Evolutionary conservation across 2,329 filamentous ascomycete species (phyloP), one percentile per base, ranked within the genome.

Genomic region (Nannizziopsis barbatae): DNA sequence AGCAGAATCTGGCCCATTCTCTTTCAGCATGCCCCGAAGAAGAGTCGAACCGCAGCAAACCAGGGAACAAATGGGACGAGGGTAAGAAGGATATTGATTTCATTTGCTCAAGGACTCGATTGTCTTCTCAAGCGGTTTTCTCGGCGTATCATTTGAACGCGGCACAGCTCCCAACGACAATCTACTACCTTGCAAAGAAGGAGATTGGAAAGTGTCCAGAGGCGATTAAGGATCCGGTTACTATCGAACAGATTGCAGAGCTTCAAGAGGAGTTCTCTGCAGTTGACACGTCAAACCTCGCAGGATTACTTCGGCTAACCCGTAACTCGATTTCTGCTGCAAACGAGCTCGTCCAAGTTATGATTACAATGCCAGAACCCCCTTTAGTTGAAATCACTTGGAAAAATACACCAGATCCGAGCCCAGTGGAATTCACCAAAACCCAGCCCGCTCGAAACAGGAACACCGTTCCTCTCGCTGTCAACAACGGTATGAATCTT

Each of bases 81-180:
- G 74, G 71, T 1, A 71, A 65, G 39, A 66, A 73, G 45, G 78
- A 83, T 53, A 69, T 84, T 11, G 74, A 80, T 0, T 82, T 81
- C 53, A 75, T 84, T 47, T 70, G 71, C 11, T 70, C 71, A 7
- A 71, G 75, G 35, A 73, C 70, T 2, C 61, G 61, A 2, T 58
- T 75, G 11, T 60, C 73, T 2, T 64, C 65, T 27, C 64, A 70
- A 27, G 62, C 64, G 0, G 70, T 82, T 2, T 66, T 70, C 1
- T 80, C 79, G 0, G 57, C 75, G 1, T 84, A 84, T 56, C 75
- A 83, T 60, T 61, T 68, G 8, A 75, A 76, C 49, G 72, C 75
- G 11, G 75, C 74, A 1, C 80, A 76, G 6, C 57, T 80, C 1
- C 59, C 72, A 10, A 63, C 65, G 3, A 80, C 80, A 0, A 76